Evolutionary conservation across 2,329 filamentous ascomycete species (phyloP).

Genomic region (Sporothrix luriei): DNA sequence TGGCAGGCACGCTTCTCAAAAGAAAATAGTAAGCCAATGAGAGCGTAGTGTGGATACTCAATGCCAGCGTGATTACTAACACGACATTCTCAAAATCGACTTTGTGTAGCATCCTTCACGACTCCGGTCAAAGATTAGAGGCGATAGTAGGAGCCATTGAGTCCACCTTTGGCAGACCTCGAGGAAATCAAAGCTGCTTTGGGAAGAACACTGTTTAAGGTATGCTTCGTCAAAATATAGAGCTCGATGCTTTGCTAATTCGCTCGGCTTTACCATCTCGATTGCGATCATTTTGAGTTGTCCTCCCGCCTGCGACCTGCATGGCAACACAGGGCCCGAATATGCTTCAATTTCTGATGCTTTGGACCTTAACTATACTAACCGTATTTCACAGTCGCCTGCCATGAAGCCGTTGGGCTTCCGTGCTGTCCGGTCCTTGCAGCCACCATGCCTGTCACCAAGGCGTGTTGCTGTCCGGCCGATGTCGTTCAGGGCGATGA

Average conservation of each 20-base stretch:
- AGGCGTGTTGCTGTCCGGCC: background rate
- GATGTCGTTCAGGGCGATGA: background rate
- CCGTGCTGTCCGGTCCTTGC: slow-evolving; percentile 23
- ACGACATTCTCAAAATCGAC: background rate
- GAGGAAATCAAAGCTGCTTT: background rate
- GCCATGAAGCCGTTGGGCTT: slow-evolving; percentile 24
- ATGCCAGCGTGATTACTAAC: no score
- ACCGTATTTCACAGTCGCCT: background rate
- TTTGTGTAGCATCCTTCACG: background rate
- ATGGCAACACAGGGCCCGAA: background rate
- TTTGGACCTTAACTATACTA: background rate
- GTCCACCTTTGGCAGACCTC: background rate
- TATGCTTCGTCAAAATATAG: background rate
- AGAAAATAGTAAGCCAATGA: slow-evolving; percentile 10
- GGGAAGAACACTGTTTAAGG: background rate
- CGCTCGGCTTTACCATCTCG: background rate
- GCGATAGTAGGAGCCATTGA: background rate
- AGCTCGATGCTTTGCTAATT: no score
- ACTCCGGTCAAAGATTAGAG: background rate
- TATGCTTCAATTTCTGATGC: background rate
- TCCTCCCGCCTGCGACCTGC: background rate
- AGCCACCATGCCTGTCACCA: slow-evolving; percentile 11
- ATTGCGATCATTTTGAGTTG: background rate
- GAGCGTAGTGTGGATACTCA: background rate
- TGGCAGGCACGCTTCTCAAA: background rate